Evolutionary conservation across 148 eudicot genomes (phyloP).

Genomic region (Diospyros kaki): DNA sequence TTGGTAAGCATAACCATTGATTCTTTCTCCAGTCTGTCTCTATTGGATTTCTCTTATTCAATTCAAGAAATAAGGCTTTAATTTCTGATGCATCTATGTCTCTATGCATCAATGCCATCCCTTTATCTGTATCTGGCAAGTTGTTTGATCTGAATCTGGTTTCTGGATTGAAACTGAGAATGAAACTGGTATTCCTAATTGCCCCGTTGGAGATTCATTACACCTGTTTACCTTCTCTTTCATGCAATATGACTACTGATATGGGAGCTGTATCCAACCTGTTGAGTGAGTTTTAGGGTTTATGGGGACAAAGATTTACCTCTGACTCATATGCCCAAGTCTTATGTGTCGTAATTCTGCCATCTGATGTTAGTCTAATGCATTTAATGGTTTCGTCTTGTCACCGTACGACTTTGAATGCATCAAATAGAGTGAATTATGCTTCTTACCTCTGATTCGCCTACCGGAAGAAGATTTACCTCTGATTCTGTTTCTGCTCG

Average conservation of each 20-base stretch:
- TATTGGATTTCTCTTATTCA: neutral
- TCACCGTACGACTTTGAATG: no score
- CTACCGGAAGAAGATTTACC: neutral
- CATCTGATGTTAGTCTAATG: no score
- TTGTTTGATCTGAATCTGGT: neutral
- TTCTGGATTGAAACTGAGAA: neutral
- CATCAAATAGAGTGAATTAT: no score
- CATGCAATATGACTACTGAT: neutral
- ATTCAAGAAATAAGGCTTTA: no score
- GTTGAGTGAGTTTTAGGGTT: neutral
- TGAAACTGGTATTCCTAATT: neutral
- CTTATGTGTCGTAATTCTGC: no score
- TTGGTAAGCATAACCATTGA: constrained; percentile 34
- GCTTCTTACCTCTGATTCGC: no score
- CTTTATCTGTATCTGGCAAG: neutral
- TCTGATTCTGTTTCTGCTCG: constrained; percentile 2
- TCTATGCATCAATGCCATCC: no score
- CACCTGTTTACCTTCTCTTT: neutral
- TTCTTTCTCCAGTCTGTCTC: neutral
- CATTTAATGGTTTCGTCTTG: no score
- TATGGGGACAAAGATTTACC: neutral
- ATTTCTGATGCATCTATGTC: no score
- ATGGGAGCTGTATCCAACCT: neutral
- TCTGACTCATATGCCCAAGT: no score
- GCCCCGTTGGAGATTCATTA: neutral